phyloP scores from a whole-genome alignment of 2,329 filamentous ascomycete species.

The Tolypocladium capitatum region DNA sequence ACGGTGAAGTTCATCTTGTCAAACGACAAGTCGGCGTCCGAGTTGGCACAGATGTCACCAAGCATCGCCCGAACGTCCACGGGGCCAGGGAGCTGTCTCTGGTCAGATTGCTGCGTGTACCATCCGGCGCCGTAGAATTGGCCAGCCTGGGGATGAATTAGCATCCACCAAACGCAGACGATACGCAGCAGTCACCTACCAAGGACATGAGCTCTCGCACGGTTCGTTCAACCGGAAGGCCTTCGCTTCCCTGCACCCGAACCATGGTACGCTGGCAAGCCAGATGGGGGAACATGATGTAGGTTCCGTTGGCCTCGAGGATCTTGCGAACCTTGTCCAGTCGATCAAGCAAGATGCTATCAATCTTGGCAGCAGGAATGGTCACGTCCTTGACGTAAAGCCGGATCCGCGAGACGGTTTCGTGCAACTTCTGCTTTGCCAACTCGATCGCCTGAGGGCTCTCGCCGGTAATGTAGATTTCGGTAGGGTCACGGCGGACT shows the following conservation, averaged over 20 bases:
- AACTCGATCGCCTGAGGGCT: slow-evolving; percentile 69
- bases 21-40: slow-evolving; percentile 86
- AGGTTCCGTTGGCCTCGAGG: slow-evolving; percentile 90
- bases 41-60: slow-evolving; percentile 90
- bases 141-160: slow-evolving; percentile 49
- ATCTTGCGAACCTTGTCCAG: slow-evolving; percentile 97
- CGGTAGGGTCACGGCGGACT: slow-evolving; percentile 66
- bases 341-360: slow-evolving; percentile 80
- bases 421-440: slow-evolving; percentile 84
- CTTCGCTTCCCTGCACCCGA: slow-evolving; percentile 84
- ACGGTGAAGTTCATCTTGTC: slow-evolving; percentile 90
- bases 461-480: slow-evolving; percentile 92
- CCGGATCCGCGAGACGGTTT: slow-evolving; percentile 68
- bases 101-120: slow-evolving; percentile 76
- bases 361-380: slow-evolving; percentile 83
- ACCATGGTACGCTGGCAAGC: slow-evolving; percentile 76
- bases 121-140: slow-evolving; percentile 97
- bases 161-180: background rate
- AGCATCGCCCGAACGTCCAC: slow-evolving; percentile 81
- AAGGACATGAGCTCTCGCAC: slow-evolving; percentile 92
- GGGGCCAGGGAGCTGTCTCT: slow-evolving; percentile 45
- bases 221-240: slow-evolving; percentile 86
- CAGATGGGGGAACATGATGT: slow-evolving; percentile 80
- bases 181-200: slow-evolving; percentile 36
- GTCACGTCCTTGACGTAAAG: slow-evolving; percentile 85